Evolutionary conservation across 805 yeast species (phyloP).

Genomic region (Pichia californica): DNA sequence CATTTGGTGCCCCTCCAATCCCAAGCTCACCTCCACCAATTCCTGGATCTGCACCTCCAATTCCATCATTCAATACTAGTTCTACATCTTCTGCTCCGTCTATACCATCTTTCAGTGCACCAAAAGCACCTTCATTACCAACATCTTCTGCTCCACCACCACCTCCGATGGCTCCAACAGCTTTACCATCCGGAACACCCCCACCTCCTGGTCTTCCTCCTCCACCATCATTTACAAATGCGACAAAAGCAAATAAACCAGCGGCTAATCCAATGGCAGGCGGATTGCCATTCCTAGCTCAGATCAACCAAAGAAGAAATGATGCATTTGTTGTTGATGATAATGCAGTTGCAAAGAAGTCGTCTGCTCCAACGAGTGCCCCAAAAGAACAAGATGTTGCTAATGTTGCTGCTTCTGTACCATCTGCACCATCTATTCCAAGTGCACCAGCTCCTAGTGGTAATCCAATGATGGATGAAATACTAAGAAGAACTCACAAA

Average conservation of each 20-base stretch:
- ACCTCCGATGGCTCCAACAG: constrained; percentile 15
- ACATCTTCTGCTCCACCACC: constrained; percentile 8
- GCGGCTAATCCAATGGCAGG: constrained; percentile 32
- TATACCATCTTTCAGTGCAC: background rate
- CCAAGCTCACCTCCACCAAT: constrained; percentile 9
- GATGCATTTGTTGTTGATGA: constrained; percentile 44
- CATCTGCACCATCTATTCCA: constrained; percentile 18
- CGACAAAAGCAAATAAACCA: constrained; percentile 2
- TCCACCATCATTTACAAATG: constrained; percentile 1
- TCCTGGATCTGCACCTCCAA: constrained; percentile 7
- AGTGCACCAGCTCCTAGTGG: constrained; percentile 17
- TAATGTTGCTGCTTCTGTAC: constrained; percentile 17
- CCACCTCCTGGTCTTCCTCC: constrained; percentile 17
- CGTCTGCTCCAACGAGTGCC: constrained; percentile 22
- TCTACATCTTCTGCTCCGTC: constrained; percentile 12
- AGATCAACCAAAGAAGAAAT: constrained; percentile 49
- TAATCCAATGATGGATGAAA: constrained; percentile 12
- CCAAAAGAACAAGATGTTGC: constrained; percentile 15
- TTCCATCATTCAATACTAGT: no score
- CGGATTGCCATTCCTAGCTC: constrained; percentile 51
- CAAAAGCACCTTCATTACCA: constrained; percentile 21
- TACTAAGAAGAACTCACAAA: constrained; percentile 10
- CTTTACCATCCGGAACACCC: constrained; percentile 18
- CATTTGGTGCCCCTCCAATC: constrained; percentile 9
- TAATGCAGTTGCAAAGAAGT: constrained; percentile 15